Evolutionary conservation across 2,329 filamentous ascomycete genomes (phyloP).

Genomic region (Fusarium dlaminii): DNA sequence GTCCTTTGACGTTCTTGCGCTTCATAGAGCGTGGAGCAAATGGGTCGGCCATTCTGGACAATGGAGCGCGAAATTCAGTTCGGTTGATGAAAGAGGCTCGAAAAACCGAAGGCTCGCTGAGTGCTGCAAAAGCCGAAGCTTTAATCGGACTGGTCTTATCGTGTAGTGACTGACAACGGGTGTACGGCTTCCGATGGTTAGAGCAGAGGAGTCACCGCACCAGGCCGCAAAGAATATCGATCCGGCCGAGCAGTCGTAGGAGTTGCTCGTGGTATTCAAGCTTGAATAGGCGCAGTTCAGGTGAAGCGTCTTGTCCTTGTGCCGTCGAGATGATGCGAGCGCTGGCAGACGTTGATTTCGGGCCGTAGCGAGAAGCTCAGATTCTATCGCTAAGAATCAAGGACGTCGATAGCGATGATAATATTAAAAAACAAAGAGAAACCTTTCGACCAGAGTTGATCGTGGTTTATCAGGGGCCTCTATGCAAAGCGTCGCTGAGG

Average conservation of each 20-base stretch:
- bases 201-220: background rate
- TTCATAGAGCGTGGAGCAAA: constrained; percentile 86
- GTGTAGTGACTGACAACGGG: constrained; percentile 17
- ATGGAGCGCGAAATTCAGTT: constrained; percentile 1
- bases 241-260: constrained; percentile 8
- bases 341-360: constrained; percentile 8
- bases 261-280: constrained; percentile 17
- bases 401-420: constrained; percentile 10
- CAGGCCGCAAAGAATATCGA: constrained; percentile 10
- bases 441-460: constrained; percentile 7
- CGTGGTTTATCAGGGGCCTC: constrained; percentile 17
- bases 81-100: background rate
- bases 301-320: constrained; percentile 11
- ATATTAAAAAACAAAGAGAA: constrained; percentile 1
- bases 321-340: constrained; percentile 1
- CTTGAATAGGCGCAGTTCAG: background rate
- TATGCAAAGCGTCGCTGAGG: constrained; percentile 32
- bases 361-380: constrained; percentile 6
- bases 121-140: constrained; percentile 15
- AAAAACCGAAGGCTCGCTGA: background rate
- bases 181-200: constrained; percentile 1
- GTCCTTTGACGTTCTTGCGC: constrained; percentile 98
- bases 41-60: constrained; percentile 65
- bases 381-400: constrained; percentile 2
- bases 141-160: constrained; percentile 26